Evolutionary conservation across 441 rosid species (phyloP).

Genomic region (Bruguiera hainesii): DNA sequence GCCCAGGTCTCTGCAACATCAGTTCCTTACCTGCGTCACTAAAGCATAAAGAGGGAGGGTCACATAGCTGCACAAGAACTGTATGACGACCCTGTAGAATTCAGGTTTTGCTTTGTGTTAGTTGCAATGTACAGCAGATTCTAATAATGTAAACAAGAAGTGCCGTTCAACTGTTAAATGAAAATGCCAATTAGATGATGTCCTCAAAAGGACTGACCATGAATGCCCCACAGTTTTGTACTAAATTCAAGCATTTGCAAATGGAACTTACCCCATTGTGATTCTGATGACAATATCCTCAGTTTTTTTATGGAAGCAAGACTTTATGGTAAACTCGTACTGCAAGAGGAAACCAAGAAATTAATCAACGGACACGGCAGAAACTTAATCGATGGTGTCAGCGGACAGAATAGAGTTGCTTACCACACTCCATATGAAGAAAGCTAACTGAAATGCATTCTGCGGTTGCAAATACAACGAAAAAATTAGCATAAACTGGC

Average conservation of each 20-base stretch:
- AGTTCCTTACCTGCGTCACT: constrained; percentile 70
- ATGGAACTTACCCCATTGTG: constrained; percentile 67
- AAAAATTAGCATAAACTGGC: constrained; percentile 1
- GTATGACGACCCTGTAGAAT: constrained; percentile 62
- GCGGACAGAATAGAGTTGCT: constrained; percentile 18
- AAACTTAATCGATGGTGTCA: background rate
- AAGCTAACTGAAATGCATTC: constrained; percentile 91
- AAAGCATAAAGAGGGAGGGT: constrained; percentile 91
- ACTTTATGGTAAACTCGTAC: constrained; percentile 46
- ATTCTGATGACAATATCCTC: constrained; percentile 65
- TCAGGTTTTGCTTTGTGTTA: constrained; percentile 7
- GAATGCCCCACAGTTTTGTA: too few species aligned
- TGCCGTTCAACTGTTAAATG: too few species aligned
- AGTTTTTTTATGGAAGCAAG: constrained; percentile 57
- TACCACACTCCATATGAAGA: constrained; percentile 74
- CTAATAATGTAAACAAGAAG: too few species aligned
- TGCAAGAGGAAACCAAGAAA: constrained; percentile 24
- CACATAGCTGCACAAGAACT: constrained; percentile 86
- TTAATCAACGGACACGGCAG: background rate
- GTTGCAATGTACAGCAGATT: background rate
- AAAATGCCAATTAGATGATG: too few species aligned
- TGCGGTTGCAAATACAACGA: constrained; percentile 21
- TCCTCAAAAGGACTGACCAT: too few species aligned
- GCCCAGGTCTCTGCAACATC: background rate
- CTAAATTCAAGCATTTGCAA: background rate